A percentile compares a stretch with the other conserved stretches of the same genome.
Conservation (phyloP, 164 flowering plant species). For the Cinnamomum chago region DNA sequence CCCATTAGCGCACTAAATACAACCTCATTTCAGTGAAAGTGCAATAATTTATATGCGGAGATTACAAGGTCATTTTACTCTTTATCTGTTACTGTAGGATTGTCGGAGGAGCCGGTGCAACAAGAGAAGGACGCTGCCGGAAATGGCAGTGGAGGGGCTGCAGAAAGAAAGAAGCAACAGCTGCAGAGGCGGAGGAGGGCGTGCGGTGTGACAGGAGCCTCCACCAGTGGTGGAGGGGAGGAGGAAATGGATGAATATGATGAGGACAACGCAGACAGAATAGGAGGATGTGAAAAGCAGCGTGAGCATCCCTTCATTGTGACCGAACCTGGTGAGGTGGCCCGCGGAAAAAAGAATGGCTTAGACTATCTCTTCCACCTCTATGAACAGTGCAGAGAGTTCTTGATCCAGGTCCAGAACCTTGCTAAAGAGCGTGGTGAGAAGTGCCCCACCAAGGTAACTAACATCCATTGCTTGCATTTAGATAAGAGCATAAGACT, state of each 20-base stretch:
- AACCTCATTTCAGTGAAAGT: no score
- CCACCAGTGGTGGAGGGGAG: background rate
- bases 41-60: no score
- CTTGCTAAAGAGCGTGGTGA: constrained; percentile 88
- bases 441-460: constrained; percentile 96
- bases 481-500: no score
- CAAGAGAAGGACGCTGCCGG: constrained; percentile 66
- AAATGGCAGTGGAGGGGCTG: constrained; percentile 52
- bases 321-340: constrained; percentile 98
- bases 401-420: constrained; percentile 82
- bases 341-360: constrained; percentile 97
- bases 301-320: constrained; percentile 95
- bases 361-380: constrained; percentile 94
- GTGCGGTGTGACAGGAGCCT: background rate
- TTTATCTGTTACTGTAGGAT: constrained; percentile 29
- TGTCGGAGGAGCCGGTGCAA: constrained; percentile 88
- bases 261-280: constrained; percentile 9
- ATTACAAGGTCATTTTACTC: no score
- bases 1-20: no score
- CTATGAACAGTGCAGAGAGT: constrained; percentile 87
- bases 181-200: constrained; percentile 11
- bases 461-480: constrained; percentile 14
- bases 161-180: constrained; percentile 9
- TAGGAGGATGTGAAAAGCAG: constrained; percentile 52
- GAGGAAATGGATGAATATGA: constrained; percentile 13